Evolutionary conservation across 768 basidiomycete genomes (phyloP), one percentile per base, ranked within the genome.

Genomic region (Hypsizygus marmoreus): DNA sequence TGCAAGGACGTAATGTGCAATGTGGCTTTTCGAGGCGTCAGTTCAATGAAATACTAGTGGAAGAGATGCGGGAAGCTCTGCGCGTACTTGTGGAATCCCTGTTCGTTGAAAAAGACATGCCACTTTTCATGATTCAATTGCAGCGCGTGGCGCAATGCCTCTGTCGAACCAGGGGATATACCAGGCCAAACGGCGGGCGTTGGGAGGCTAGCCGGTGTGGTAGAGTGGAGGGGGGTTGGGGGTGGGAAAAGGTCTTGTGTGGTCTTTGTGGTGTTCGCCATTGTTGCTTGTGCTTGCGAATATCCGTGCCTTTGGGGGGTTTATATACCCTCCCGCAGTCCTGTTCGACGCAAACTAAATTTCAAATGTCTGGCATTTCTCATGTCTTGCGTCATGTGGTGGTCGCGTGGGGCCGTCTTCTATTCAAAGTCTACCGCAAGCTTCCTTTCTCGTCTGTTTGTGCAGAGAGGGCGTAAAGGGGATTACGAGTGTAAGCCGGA

Each of bases 1-100:
- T 3, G 63, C 61, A 6, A 66, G 47, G 1, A 47, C 48, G 16
- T 51, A 54, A 44, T 66, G 67, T 2, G 58, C 39, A 13, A 53
- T 33, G 48, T 66, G 66, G 31, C 65, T 67, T 34, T n/a, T n/a
- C n/a, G n/a, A n/a, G n/a, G 3, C 28, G 23, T 2, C 14, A 10
- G n/a, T 36, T 1, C 11, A 6, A 23, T 11, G 30, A 39, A 9
- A 43, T n/a, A n/a, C n/a, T 24, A 3, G 17, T 10, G 16, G 26
- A 22, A 40, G 35, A 12, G 13, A 32, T 33, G n/a, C n/a, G n/a
- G n/a, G 4, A 37, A 5, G 14, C 42, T 40, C 26, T 31, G 26
- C 12, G 56, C 69, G 6, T 49, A 80, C 81, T 82, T 81, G 66
- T 82, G 81, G 45, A 76, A 75, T 0, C 65, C 51, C 24, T 38